A percentile compares a stretch with the other conserved stretches of the same genome.
Conservation (phyloP, 805 yeast genomes). For the Nakazawaea pomicola region DNA sequence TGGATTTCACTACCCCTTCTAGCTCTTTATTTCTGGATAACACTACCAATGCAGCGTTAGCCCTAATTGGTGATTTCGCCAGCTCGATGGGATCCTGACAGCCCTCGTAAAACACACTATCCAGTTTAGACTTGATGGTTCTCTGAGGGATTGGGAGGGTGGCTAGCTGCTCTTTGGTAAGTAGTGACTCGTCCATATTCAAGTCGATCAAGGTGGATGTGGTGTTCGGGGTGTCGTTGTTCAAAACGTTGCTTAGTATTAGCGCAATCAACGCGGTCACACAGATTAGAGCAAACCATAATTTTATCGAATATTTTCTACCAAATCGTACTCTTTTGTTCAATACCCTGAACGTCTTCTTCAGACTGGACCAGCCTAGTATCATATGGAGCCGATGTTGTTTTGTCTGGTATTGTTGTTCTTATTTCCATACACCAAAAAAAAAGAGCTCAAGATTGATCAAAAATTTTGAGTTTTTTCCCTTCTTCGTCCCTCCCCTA, state of each 20-base stretch:
- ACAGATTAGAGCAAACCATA: neutral
- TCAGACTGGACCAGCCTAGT: too few species aligned
- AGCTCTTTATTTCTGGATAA: slow-evolving; percentile 78
- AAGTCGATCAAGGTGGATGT: slow-evolving; percentile 5
- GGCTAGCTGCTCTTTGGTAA: slow-evolving; percentile 1
- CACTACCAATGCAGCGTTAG: slow-evolving; percentile 82
- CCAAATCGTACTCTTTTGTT: neutral
- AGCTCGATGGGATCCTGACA: slow-evolving; percentile 30
- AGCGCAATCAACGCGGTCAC: neutral
- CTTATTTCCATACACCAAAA: too few species aligned
- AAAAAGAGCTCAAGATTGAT: too few species aligned
- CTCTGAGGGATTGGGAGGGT: slow-evolving; percentile 23
- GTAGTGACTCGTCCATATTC: slow-evolving; percentile 5
- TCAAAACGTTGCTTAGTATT: neutral
- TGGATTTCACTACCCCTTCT: slow-evolving; percentile 68
- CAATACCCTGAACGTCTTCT: neutral
- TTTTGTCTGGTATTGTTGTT: too few species aligned
- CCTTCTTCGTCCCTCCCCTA: too few species aligned
- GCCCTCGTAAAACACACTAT: slow-evolving; percentile 28
- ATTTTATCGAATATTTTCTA: neutral
- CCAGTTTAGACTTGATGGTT: slow-evolving; percentile 19
- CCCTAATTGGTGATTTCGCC: too few species aligned
- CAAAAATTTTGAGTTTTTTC: too few species aligned
- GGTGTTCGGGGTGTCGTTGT: neutral
- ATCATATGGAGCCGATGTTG: too few species aligned